Conservation (phyloP, 176 grass and related monocot species). For the Oryza punctata region DNA sequence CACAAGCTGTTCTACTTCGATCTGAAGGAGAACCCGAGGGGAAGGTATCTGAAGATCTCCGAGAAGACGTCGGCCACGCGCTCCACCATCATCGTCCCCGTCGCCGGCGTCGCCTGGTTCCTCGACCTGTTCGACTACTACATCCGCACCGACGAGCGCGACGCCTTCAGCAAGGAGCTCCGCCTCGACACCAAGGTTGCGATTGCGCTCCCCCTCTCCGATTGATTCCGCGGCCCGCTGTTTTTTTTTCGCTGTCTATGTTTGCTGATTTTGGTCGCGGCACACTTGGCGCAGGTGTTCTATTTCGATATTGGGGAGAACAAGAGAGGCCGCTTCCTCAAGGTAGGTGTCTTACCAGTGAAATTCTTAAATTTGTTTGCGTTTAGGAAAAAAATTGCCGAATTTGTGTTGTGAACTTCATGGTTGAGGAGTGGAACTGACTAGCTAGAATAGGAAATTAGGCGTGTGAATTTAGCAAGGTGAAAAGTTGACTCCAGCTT, state of each 20-base stretch:
- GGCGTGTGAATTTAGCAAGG: conserved; percentile 1
- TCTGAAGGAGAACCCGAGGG: conserved; percentile 96
- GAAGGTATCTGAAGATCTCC: conserved; percentile 96
- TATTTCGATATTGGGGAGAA: conserved; percentile 98
- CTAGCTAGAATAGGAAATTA: conserved; percentile 11
- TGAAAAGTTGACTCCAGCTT: neutral
- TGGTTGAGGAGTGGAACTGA: neutral
- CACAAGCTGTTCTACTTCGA: conserved; percentile 99
- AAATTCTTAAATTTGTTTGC: conserved; percentile 10
- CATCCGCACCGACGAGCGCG: conserved; percentile 87
- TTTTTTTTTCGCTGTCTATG: neutral
- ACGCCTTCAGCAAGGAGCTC: conserved; percentile 95
- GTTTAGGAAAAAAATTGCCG: neutral
- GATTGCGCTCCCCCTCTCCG: neutral
- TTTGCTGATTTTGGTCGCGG: conserved; percentile 27
- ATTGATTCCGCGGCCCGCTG: neutral
- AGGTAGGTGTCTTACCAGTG: conserved; percentile 45
- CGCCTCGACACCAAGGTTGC: conserved; percentile 84
- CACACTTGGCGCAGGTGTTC: conserved; percentile 59
- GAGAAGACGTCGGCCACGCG: conserved; percentile 93
- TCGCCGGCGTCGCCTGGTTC: conserved; percentile 85
- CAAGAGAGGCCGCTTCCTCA: conserved; percentile 96
- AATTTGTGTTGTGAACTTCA: conserved; percentile 24
- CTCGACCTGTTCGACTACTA: conserved; percentile 95
- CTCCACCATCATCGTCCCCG: conserved; percentile 94